Evolutionary conservation across 306 rosid genomes (phyloP), one percentile per base, ranked within the genome.

Genomic region (Pyrus pyrifolia): DNA sequence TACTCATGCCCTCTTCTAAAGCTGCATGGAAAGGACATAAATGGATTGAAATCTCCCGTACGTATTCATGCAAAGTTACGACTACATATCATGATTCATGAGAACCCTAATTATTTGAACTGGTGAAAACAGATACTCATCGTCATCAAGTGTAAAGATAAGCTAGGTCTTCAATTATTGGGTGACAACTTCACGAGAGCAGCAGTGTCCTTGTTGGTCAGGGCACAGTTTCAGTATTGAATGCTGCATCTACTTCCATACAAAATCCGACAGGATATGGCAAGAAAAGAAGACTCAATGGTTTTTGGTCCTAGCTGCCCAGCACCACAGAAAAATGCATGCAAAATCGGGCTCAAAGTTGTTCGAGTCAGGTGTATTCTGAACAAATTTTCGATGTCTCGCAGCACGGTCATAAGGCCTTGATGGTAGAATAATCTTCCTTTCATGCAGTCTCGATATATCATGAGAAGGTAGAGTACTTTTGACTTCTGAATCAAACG

Each of bases 191-290:
- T 77, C 78, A 58, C 27, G 68, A 68, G 40, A 76, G 30, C 59
- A 25, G 60, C 73, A 22, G 55, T 49, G 79, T 7, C 71, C 42
- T 79, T 25, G 22, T 69, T 46, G 69, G 63, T 67, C 70, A 70
- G 83, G 84, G 79, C 79, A 81, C 60, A 14, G 77, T 65, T 71
- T 42, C 79, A 72, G 76, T 1, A 79, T 79, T 84, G 78, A 86
- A 81, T 86, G 53, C 60, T 22, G 29, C 51, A 58, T 61, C 81
- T 79, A 79, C 67, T 66, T 38, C 23, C 72, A 35, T 67, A 2
- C 58, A 51, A n/a, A 49, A 59, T 22, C 49, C 70, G 61, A 30
- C 72, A 44, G 42, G 52, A 70, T 10, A 10, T 27, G 59, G 44
- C 69, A 40, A 61, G 49, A 35, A 66, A 33, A 10, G 27, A 66